Percentiles rank a stretch among this genome's conserved stretches.
Conservation (phyloP, 2,329 filamentous ascomycete species). For the Ascochyta clinopodiicola region DNA sequence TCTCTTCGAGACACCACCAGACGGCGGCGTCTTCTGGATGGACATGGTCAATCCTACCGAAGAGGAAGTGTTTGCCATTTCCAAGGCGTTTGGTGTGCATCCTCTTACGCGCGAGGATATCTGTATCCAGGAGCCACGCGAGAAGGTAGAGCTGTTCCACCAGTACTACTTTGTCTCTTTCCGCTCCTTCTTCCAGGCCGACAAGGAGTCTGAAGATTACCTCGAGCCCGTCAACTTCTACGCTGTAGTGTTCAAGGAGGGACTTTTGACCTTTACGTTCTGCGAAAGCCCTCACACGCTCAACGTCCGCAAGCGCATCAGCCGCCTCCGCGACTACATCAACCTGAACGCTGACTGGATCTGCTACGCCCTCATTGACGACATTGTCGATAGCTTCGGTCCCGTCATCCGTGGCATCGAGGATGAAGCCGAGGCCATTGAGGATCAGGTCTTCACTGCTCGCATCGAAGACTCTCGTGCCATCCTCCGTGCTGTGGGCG, state of each 20-base stretch:
- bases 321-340: slow-evolving; percentile 91
- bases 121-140: slow-evolving; percentile 89
- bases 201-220: slow-evolving; percentile 79
- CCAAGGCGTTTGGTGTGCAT: slow-evolving; percentile 94
- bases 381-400: slow-evolving; percentile 95
- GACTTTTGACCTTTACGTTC: slow-evolving; percentile 94
- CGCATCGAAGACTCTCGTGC: slow-evolving; percentile 86
- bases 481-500: slow-evolving; percentile 87
- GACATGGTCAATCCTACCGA: slow-evolving; percentile 90
- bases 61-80: slow-evolving; percentile 85
- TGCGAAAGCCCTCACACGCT: slow-evolving; percentile 83
- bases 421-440: slow-evolving; percentile 86
- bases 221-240: slow-evolving; percentile 97
- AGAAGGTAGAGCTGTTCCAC: slow-evolving; percentile 97
- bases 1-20: slow-evolving; percentile 75
- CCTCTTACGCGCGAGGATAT: slow-evolving; percentile 97
- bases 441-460: slow-evolving; percentile 93
- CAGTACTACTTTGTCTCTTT: slow-evolving; percentile 99
- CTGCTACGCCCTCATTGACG: slow-evolving; percentile 97
- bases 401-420: slow-evolving; percentile 89
- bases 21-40: slow-evolving; percentile 96
- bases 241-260: slow-evolving; percentile 94
- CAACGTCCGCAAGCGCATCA: slow-evolving; percentile 89
- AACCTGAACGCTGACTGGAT: slow-evolving; percentile 97
- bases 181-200: slow-evolving; percentile 86